Evolutionary conservation across 2,329 filamentous ascomycete genomes (phyloP).

Genomic region (Rhynchosporium graminicola): DNA sequence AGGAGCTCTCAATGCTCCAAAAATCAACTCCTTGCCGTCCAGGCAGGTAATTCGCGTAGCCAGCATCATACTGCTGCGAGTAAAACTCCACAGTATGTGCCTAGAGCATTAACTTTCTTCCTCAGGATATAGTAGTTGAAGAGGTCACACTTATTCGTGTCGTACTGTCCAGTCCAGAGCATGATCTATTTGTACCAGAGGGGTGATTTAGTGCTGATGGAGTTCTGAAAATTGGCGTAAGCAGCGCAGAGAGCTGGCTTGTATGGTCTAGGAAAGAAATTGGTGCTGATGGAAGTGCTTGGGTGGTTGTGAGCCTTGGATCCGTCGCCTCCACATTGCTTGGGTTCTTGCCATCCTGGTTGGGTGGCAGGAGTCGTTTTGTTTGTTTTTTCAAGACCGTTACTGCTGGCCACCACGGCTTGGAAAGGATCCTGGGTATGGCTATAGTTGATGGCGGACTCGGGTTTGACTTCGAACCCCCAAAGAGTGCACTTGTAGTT

Average conservation of each 20-base stretch:
- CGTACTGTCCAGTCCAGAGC: constrained; percentile 17
- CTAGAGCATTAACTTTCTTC: constrained; percentile 42
- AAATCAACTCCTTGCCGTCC: constrained; percentile 21
- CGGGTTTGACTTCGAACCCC: constrained; percentile 35
- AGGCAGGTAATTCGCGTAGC: constrained; percentile 19
- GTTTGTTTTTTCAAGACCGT: constrained; percentile 47
- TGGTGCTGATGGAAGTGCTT: constrained; percentile 26
- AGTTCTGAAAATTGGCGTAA: constrained; percentile 27
- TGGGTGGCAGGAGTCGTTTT: constrained; percentile 36
- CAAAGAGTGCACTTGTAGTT: constrained; percentile 43
- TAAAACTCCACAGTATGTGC: constrained; percentile 45
- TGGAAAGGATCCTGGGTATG: constrained; percentile 41
- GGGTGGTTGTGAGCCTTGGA: constrained; percentile 26
- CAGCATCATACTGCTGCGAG: constrained; percentile 19
- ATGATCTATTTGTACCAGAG: constrained; percentile 10
- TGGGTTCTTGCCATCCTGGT: constrained; percentile 25
- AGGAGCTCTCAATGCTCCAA: constrained; percentile 25
- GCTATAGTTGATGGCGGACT: constrained; percentile 16
- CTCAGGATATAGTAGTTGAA: constrained; percentile 45
- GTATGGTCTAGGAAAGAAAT: constrained; percentile 31
- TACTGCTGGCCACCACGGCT: constrained; percentile 41
- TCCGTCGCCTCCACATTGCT: constrained; percentile 23
- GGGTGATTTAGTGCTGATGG: constrained; percentile 16
- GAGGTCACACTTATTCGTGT: constrained; percentile 35
- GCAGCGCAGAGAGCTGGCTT: constrained; percentile 27